Base-by-base conservation (phyloP, 805 yeast genomes). In the Clavispora asparagi region DNA sequence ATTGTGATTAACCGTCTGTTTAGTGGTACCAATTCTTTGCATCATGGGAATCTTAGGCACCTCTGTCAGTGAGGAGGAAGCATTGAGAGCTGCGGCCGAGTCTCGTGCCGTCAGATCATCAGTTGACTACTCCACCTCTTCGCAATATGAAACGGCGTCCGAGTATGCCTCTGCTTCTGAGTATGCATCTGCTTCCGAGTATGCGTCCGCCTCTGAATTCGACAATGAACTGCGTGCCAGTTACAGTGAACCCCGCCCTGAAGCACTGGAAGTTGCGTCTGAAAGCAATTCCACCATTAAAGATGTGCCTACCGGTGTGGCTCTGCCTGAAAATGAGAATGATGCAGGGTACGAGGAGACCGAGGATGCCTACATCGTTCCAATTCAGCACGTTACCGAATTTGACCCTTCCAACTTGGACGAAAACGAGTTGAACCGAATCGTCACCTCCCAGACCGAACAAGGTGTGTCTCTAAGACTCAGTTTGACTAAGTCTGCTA, bases 31-130 rank as follows among this genome's bases (percentile, higher is more conserved):
- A 7, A 6, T 27, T 27, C 23, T 13, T 12, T 35, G 23, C 7
- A 33, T 4, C 25, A 68, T 68, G 72, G 71, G 64, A 7, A 40
- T 64, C n/a, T 64, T 69, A 38, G 72, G 74, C 10, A 60, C 71
- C 8, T 59, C 68, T 5, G 36, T 55, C 27, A 42, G 53, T 12
- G 73, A 68, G 43, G 70, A 65, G 47, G 56, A 51, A 7, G 54
- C 52, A 13, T 50, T 66, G 39, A 52, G 67, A 39, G 55, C 57
- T n/a, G 68, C 66, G 10, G 61, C 64, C 11, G 39, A 47, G 14
- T 44, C 25, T 9, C 37, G 11, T 37, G 32, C 25, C 26, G 14
- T 41, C 30, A 23, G 47, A 25, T 27, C 14, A 28, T 37, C 38
- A 23, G 38, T 40, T 11, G 53, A 33, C 41, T 41, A 43, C 47